These are phyloP conservation scores for Insectozyma bohioensis DNA, from an alignment of 1,139 yeast genomes.

Conservation along the genomic window DNA sequence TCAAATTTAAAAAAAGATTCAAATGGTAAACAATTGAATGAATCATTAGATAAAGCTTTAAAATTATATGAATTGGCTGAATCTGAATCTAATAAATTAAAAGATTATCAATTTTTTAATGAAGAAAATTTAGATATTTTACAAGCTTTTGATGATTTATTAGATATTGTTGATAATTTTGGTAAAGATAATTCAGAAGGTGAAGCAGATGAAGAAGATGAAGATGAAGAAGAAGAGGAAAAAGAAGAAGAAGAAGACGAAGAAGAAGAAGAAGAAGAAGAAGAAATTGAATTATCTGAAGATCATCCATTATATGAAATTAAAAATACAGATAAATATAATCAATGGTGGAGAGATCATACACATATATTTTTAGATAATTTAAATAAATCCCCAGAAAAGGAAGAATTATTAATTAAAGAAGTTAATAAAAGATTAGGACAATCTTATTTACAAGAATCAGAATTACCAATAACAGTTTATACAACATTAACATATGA, in stretches of 20 bases:
- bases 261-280: slow-evolving; percentile 23
- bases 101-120: slow-evolving; percentile 28
- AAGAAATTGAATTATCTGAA: slow-evolving; percentile 35
- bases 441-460: slow-evolving; percentile 59
- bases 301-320: slow-evolving; percentile 57
- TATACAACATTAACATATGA: slow-evolving; percentile 60
- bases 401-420: slow-evolving; percentile 26
- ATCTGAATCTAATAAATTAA: slow-evolving; percentile 24
- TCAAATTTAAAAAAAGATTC: slow-evolving; percentile 39
- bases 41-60: slow-evolving; percentile 44
- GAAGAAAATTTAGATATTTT: slow-evolving; percentile 49
- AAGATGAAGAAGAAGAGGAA: slow-evolving; percentile 26
- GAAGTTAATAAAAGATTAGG: slow-evolving; percentile 54
- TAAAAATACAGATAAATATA: slow-evolving; percentile 35
- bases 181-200: slow-evolving; percentile 47
- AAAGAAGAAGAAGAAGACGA: slow-evolving; percentile 26
- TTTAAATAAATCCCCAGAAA: slow-evolving; percentile 22
- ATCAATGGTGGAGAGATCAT: slow-evolving; percentile 59
- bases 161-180: slow-evolving; percentile 65
- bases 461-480: slow-evolving; percentile 58
- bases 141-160: slow-evolving; percentile 59
- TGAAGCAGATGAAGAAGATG: slow-evolving; percentile 28
- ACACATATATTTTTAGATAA: slow-evolving; percentile 42
- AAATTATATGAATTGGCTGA: slow-evolving; percentile 47
- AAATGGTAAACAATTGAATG: slow-evolving; percentile 32